Conservation (phyloP, 2,329 filamentous ascomycete species). For the Hymenoscyphus fructigenus region DNA sequence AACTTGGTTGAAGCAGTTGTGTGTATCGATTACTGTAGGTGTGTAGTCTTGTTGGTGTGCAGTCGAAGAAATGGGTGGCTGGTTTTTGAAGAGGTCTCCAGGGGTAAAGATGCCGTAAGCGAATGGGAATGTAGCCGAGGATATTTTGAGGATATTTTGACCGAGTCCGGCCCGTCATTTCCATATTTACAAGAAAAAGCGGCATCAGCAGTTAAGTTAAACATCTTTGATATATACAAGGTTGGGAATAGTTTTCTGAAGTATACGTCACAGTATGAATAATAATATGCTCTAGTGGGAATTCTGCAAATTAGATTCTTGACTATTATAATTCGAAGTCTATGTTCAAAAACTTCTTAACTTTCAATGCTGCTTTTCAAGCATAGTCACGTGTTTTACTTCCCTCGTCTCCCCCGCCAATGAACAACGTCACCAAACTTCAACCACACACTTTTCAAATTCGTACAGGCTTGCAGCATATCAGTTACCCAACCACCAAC, state of each 20-base stretch:
- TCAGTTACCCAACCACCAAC: neutral
- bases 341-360: neutral
- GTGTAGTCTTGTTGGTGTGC: too few species aligned
- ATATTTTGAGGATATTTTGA: neutral
- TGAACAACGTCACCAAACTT: neutral
- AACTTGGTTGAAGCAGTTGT: constrained; percentile 8
- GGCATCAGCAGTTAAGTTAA: neutral
- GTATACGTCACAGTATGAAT: neutral
- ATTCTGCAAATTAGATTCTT: neutral
- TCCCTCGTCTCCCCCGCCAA: neutral
- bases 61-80: neutral
- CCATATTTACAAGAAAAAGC: neutral
- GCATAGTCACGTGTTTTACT: neutral
- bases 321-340: neutral
- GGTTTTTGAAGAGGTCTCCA: neutral
- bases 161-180: neutral
- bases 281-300: neutral
- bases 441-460: neutral
- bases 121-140: neutral
- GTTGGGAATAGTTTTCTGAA: neutral
- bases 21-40: neutral
- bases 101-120: neutral
- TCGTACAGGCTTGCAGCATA: neutral
- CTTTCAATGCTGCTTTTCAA: neutral
- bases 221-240: neutral